Base-by-base conservation (phyloP, 768 basidiomycete species). In the Suillus luteus region DNA sequence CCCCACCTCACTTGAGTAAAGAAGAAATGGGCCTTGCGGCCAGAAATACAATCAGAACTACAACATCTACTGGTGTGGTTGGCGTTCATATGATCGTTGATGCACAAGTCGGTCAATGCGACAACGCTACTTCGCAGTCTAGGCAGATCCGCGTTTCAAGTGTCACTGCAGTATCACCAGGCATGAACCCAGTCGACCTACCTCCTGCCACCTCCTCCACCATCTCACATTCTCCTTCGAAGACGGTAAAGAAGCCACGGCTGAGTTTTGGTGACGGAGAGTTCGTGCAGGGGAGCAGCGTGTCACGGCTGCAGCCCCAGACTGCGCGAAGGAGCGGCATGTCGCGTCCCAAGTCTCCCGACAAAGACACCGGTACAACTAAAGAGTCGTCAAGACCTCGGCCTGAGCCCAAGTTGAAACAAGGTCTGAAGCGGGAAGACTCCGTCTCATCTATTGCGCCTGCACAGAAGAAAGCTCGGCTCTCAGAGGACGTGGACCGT, bases 401-500 rank as follows among this genome's bases (percentile, higher is more conserved):
- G 24, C 61, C 54, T 54, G 44, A 35, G 44, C 37, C 19, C 37
- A 46, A 49, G 37, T n/a, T 40, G 14, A 64, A 22, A 57, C 11
- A 44, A 37, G 38, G 63, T 31, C 24, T 57, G 49, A 65, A 59
- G 24, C 59, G 60, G 5, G 27, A 46, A 8, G 65, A 65, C 37
- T 24, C 38, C 3, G 52, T 59, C 14, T 44, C 43, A n/a, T 55
- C 37, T 41, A 38, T 55, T 4, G 66, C 69, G 24, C 73, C 65
- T 59, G 44, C 65, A 14, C 66, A 44, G 59, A 75, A 76, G 59
- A 76, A 62, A 58, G 40, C 59, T 27, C 75, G 61, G 19, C 12
- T 60, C n/a, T 66, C 60, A 12, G 64, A 44, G 24, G n/a, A 54
- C 14, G 24, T 24, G 55, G 55, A 58, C 27, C 57, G 33, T 43